These are phyloP conservation scores for Alternaria conjuncta DNA, from an alignment of 2,329 filamentous ascomycete genomes.

Conservation along the genomic window DNA sequence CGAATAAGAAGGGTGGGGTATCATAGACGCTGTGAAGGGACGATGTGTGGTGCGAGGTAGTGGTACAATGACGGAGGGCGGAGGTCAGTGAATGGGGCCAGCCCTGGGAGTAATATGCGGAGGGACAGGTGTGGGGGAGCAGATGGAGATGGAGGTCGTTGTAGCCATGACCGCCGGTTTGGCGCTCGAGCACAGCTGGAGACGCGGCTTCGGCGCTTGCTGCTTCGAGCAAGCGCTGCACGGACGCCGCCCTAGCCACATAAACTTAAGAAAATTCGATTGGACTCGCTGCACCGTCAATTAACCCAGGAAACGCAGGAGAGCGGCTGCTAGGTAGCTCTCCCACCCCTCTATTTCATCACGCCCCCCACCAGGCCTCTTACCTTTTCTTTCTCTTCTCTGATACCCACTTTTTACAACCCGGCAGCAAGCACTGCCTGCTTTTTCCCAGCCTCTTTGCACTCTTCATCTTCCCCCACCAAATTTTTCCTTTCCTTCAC, in stretches of 20 bases:
- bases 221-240: slow-evolving; percentile 11
- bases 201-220: slow-evolving; percentile 17
- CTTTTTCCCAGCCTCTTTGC: slow-evolving; percentile 46
- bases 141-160: slow-evolving; percentile 1
- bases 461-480: slow-evolving; percentile 34
- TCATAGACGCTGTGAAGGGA: slow-evolving; percentile 14
- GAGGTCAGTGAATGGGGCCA: slow-evolving; percentile 22
- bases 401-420: slow-evolving; percentile 59
- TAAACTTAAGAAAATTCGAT: slow-evolving; percentile 23
- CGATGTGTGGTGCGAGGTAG: slow-evolving; percentile 4
- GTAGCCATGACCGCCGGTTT: slow-evolving; percentile 10
- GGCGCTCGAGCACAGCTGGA: neutral
- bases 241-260: slow-evolving; percentile 10
- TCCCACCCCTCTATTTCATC: slow-evolving; percentile 29
- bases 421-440: slow-evolving; percentile 58
- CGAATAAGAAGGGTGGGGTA: slow-evolving; percentile 19
- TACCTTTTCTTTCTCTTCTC: slow-evolving; percentile 57
- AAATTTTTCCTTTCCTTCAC: slow-evolving; percentile 45
- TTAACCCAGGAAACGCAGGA: slow-evolving; percentile 18
- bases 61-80: slow-evolving; percentile 9
- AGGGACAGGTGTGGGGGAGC: slow-evolving; percentile 10
- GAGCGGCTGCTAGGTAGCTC: slow-evolving; percentile 18
- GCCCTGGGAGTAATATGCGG: slow-evolving; percentile 22
- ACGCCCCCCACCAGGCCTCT: slow-evolving; percentile 49
- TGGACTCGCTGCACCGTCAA: slow-evolving; percentile 12